These are phyloP conservation scores for Lindgomyces ingoldianus DNA, from an alignment of 495 filamentous ascomycete genomes.

Conservation along the genomic window DNA sequence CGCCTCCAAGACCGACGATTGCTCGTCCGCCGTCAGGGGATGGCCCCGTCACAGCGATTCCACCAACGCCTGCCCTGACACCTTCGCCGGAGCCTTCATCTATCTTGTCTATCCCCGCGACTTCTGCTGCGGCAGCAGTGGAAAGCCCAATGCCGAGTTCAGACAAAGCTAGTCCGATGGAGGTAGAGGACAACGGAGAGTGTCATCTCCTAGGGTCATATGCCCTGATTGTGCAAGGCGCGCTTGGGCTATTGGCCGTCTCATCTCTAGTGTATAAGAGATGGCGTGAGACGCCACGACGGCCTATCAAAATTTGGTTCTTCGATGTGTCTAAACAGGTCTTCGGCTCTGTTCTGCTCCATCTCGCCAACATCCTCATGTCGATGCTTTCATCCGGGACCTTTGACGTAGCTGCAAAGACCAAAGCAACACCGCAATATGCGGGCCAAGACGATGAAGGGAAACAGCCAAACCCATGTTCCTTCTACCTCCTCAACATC, in stretches of 20 bases:
- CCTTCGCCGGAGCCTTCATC: conserved; percentile 8
- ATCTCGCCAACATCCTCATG: conserved; percentile 89
- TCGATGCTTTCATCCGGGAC: conserved; percentile 89
- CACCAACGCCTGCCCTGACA: not conserved
- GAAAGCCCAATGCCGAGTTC: conserved; percentile 7
- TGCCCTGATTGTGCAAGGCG: conserved; percentile 83
- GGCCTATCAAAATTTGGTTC: conserved; percentile 91
- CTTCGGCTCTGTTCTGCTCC: conserved; percentile 86
- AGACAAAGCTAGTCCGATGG: conserved; percentile 31
- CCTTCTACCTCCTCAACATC: conserved; percentile 90
- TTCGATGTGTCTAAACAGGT: conserved; percentile 98
- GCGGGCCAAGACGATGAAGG: conserved; percentile 47
- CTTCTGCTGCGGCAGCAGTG: conserved; percentile 16
- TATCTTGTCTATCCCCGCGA: not conserved
- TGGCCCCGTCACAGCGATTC: not conserved
- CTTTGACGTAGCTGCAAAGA: conserved; percentile 50
- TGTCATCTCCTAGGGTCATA: conserved; percentile 83
- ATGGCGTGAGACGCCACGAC: conserved; percentile 86
- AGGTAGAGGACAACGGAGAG: conserved; percentile 60
- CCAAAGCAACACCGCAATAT: conserved; percentile 27
- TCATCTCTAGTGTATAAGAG: conserved; percentile 88
- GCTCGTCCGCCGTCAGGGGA: conserved; percentile 6
- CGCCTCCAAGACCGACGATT: conserved; percentile 24
- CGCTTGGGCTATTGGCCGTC: conserved; percentile 81
- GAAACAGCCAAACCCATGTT: conserved; percentile 88